Evolutionary conservation across 805 yeast genomes (phyloP).

Genomic region (Martiniozyma abietophila): DNA sequence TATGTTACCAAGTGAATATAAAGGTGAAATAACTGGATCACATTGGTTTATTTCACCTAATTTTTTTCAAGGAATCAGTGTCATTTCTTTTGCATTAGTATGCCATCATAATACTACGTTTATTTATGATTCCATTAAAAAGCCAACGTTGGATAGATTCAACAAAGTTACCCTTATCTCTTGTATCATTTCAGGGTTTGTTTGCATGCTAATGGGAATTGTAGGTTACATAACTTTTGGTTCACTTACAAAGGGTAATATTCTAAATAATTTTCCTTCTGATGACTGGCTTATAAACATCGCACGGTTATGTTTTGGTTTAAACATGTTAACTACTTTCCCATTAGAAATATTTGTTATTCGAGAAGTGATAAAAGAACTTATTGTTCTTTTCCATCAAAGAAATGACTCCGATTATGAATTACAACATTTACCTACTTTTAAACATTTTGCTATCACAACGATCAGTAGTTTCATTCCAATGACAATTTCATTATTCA

Average conservation of each 20-base stretch:
- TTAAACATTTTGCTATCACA: conserved; percentile 56
- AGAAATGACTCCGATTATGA: conserved; percentile 12
- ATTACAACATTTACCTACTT: conserved; percentile 25
- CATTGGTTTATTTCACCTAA: conserved; percentile 50
- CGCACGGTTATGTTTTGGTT: conserved; percentile 85
- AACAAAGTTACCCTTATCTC: conserved; percentile 74
- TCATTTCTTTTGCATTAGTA: conserved; percentile 88
- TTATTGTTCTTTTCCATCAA: conserved; percentile 28
- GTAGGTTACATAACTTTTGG: conserved; percentile 73
- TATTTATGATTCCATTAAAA: conserved; percentile 73
- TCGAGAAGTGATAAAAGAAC: conserved; percentile 73
- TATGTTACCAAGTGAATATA: conserved; percentile 34
- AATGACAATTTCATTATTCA: conserved; percentile 65
- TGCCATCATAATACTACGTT: conserved; percentile 93
- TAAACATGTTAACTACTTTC: conserved; percentile 86
- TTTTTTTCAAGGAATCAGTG: conserved; percentile 85
- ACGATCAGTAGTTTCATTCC: conserved; percentile 55
- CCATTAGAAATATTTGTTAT: conserved; percentile 89
- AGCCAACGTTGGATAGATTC: conserved; percentile 70
- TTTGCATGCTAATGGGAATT: conserved; percentile 69
- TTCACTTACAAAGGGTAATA: conserved; percentile 73
- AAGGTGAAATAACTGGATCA: conserved; percentile 36
- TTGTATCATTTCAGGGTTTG: conserved; percentile 70
- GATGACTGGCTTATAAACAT: conserved; percentile 69
- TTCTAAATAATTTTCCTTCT: conserved; percentile 76